These are phyloP conservation scores for Kalaharituber pfeilii DNA, from an alignment of 2,329 filamentous ascomycete species.

Conservation along the genomic window DNA sequence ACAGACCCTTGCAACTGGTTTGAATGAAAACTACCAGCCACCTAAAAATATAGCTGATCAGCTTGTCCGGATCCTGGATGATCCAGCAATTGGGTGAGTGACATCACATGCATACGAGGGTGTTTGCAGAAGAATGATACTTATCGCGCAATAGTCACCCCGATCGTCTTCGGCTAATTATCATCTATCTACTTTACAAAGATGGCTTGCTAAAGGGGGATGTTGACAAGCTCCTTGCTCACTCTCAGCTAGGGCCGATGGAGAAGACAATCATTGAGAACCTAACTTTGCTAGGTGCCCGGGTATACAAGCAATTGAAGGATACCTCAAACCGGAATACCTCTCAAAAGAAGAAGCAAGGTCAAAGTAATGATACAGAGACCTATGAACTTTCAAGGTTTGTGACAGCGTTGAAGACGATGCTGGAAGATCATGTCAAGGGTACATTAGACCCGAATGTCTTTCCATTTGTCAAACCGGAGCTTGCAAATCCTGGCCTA, in stretches of 20 bases:
- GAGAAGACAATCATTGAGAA: slow-evolving; percentile 60
- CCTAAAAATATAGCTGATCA: slow-evolving; percentile 78
- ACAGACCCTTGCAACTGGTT: slow-evolving; percentile 63
- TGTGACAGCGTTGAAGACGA: slow-evolving; percentile 60
- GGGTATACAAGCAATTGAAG: slow-evolving; percentile 54
- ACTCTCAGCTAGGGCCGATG: slow-evolving; percentile 58
- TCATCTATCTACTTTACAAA: slow-evolving; percentile 70
- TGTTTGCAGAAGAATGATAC: not conserved
- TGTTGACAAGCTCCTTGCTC: slow-evolving; percentile 64
- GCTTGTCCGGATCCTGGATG: slow-evolving; percentile 72
- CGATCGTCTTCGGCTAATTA: slow-evolving; percentile 69
- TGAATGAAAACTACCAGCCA: slow-evolving; percentile 83
- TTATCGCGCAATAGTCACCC: slow-evolving; percentile 30
- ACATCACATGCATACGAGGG: not conserved
- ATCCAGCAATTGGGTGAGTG: slow-evolving; percentile 37
- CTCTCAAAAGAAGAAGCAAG: slow-evolving; percentile 13
- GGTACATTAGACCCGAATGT: slow-evolving; percentile 47
- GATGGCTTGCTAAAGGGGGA: slow-evolving; percentile 74
- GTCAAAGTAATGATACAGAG: slow-evolving; percentile 34
- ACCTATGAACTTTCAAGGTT: slow-evolving; percentile 79
- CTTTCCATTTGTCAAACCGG: slow-evolving; percentile 60
- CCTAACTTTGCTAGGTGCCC: slow-evolving; percentile 64
- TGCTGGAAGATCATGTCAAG: slow-evolving; percentile 57
- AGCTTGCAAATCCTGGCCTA: slow-evolving; percentile 33
- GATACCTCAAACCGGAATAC: slow-evolving; percentile 54